Conservation (phyloP, 2,329 filamentous ascomycete species). For the Botryosphaeria agaves region DNA sequence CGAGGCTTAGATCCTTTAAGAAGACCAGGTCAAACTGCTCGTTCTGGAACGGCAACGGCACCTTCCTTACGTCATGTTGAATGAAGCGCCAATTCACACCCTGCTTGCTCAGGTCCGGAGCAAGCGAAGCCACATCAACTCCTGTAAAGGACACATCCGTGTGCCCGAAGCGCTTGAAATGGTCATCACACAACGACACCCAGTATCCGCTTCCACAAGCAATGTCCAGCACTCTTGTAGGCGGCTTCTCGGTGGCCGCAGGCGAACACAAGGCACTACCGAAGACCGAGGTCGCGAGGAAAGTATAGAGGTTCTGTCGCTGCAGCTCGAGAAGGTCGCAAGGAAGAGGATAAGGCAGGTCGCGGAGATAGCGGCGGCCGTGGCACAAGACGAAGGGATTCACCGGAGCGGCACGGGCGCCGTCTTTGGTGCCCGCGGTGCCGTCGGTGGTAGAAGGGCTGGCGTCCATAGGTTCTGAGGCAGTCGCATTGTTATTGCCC, state of each 20-base stretch:
- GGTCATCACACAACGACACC: conserved; percentile 74
- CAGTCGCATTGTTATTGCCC: no score
- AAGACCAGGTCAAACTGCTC: conserved; percentile 78
- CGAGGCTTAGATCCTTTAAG: conserved; percentile 65
- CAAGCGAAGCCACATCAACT: conserved; percentile 61
- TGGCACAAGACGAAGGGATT: conserved; percentile 54
- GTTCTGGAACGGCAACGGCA: conserved; percentile 61
- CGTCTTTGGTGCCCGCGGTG: no score
- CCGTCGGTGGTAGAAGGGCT: no score
- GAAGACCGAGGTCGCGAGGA: conserved; percentile 66
- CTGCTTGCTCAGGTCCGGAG: conserved; percentile 44
- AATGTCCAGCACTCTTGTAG: conserved; percentile 64
- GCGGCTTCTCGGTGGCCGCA: conserved; percentile 46
- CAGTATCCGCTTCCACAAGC: conserved; percentile 81
- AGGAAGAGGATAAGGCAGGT: conserved; percentile 71
- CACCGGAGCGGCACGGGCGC: conserved; percentile 6
- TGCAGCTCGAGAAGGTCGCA: conserved; percentile 78
- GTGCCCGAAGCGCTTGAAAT: conserved; percentile 53
- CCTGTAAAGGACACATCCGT: conserved; percentile 61
- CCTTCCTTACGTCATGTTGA: conserved; percentile 64
- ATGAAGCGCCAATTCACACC: conserved; percentile 81
- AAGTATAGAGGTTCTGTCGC: conserved; percentile 67
- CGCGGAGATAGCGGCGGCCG: conserved; percentile 68
- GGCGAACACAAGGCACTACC: conserved; percentile 65
- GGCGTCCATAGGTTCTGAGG: no score